Evolutionary conservation across 208 protist species (phyloP), one percentile per base, ranked within the genome.

Genomic region (Trypanosoma boissoni): DNA sequence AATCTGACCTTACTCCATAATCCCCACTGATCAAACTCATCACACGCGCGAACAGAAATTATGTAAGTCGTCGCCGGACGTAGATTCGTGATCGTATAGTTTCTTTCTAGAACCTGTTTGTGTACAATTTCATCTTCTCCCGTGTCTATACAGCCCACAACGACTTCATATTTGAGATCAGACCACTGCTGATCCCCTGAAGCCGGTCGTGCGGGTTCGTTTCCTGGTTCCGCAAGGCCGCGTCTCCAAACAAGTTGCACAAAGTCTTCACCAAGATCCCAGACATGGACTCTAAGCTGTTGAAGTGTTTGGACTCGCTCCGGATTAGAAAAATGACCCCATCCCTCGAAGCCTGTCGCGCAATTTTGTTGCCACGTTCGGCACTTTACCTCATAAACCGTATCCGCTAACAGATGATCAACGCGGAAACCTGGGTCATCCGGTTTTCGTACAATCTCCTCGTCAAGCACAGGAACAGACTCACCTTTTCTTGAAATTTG

Each of bases 191-290:
- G 41, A 8, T 61, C 8, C 28, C 41, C 20, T 42, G 14, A 20
- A 23, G 39, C 14, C 8, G 37, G 5, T 27, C 48, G 41, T 1
- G 7, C 14, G 4, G 39, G 36, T 51, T 18, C 3, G n/a, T 1
- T 44, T 29, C 42, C 37, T 0, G 41, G 49, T 21, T 80, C 68
- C 2, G 68, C 58, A 2, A 94, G 64, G 8, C 71, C 84, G 32
- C 83, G 84, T 10, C 64, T 65, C 88, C 91, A 97, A 31, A 76
- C 59, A 28, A 97, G 23, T 49, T 91, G 85, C 0, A 79, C 84
- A 64, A 95, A 95, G 52, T 95, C 83, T 59, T 97, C 91, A 37
- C 91, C 91, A 46, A 97, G 59, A 46, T 97, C 88, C 66, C 68
- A 81, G 12, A 93, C 67, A 36, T 89, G 74, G 53, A 97, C 57